phyloP scores from a whole-genome alignment of 371 early-diverging fungal species.

The Parasitella parasitica region DNA sequence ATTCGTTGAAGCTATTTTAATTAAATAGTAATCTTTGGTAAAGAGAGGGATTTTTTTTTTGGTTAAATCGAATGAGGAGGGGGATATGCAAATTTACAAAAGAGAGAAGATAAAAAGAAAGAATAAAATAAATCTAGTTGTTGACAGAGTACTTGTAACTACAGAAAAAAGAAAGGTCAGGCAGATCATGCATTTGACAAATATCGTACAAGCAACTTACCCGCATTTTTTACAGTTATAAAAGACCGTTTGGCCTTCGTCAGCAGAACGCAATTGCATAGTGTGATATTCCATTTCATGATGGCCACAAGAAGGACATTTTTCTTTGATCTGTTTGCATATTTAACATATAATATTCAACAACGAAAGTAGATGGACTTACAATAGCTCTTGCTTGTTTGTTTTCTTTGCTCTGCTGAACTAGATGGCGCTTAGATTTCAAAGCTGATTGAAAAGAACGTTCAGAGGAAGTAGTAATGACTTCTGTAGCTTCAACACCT shows the following conservation, averaged over 20 bases:
- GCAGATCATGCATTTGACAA: background rate
- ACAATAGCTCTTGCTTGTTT: slow-evolving; percentile 76
- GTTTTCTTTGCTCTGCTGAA: slow-evolving; percentile 58
- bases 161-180: background rate
- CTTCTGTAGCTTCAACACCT: slow-evolving; percentile 77
- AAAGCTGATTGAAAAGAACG: slow-evolving; percentile 83
- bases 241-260: slow-evolving; percentile 99
- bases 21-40: background rate
- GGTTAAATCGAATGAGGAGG: background rate
- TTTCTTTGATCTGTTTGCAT: slow-evolving; percentile 76
- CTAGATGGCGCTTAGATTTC: slow-evolving; percentile 68
- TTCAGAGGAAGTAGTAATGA: slow-evolving; percentile 70
- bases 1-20: background rate
- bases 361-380: slow-evolving; percentile 5
- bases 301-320: slow-evolving; percentile 94
- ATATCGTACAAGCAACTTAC: slow-evolving; percentile 49
- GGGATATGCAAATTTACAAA: slow-evolving; percentile 1
- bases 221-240: slow-evolving; percentile 98
- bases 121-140: slow-evolving; percentile 22
- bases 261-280: slow-evolving; percentile 98
- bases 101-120: background rate
- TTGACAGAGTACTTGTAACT: slow-evolving; percentile 54
- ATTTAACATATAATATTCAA: background rate
- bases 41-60: background rate
- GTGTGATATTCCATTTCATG: slow-evolving; percentile 98